Percentiles rank a stretch among this genome's conserved stretches.
Conservation (phyloP, 768 basidiomycete species). For the Termitomyces sp. region DNA sequence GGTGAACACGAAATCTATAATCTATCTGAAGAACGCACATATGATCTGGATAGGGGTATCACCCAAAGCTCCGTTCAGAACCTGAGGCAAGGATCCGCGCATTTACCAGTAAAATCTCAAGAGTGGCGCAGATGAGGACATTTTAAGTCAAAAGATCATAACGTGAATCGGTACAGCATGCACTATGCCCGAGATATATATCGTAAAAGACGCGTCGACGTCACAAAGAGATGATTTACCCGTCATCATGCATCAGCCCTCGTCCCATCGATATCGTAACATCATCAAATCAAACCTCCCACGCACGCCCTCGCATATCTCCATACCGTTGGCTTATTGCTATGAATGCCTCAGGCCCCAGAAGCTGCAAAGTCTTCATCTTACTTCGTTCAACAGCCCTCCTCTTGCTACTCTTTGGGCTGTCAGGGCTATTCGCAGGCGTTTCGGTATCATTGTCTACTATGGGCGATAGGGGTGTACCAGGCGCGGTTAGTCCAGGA, state of each 20-base stretch:
- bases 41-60: neutral
- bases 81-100: too few relatives aligned
- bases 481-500: slow-evolving; percentile 1
- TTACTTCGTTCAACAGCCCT: slow-evolving; percentile 1
- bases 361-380: slow-evolving; percentile 9
- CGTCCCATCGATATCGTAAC: neutral
- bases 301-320: neutral
- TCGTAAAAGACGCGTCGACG: neutral
- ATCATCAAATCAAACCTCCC: neutral
- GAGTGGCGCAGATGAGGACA: neutral
- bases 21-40: too few relatives aligned
- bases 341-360: slow-evolving; percentile 9
- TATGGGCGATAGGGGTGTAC: neutral
- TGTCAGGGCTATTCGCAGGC: neutral
- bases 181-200: neutral
- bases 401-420: slow-evolving; percentile 1
- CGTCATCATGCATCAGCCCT: neutral
- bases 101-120: neutral
- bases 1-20: neutral
- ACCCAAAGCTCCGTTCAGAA: neutral
- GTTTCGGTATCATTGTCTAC: neutral
- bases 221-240: neutral
- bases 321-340: slow-evolving; percentile 4
- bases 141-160: neutral
- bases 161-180: neutral